Base-by-base conservation (phyloP, 192 early-diverging fungal genomes). In the Podila epigama region DNA sequence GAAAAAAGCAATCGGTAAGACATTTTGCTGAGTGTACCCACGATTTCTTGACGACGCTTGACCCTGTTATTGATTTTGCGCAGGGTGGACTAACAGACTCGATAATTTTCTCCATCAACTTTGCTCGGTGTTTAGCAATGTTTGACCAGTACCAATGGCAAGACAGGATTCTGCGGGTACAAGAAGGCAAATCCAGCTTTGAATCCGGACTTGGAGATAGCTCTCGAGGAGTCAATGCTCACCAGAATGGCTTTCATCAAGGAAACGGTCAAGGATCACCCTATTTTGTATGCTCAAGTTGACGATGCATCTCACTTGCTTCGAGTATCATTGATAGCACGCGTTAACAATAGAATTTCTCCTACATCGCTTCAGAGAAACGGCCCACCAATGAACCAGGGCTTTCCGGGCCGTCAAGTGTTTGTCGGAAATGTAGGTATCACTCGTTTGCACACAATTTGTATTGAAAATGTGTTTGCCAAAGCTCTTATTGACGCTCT, bases 381-480 rank as follows among this genome's bases (percentile, higher is more conserved):
- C 18, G 63, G 28, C 28, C 51, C 61, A 25, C 67, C 58, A 3
- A 55, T 66, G 51, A 63, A 66, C 50, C 59, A 73, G 9, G 68
- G 79, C 29, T 66, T 66, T 37, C 55, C 39, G 51, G 69, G 82
- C 10, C 79, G 79, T 25, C 83, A 84, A 58, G 82, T 94, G 42
- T 93, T 89, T 78, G 89, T 94, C 54, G 92, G 93, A 58, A 94
- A 94, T 85, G 90, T 93, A 81, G 71, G 81, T 25, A 44, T 44
- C 0, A 18, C n/a, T 22, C 2, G 12, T 7, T 3, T 48, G 3
- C 25, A 22, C 0, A n/a, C n/a, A n/a, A n/a, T n/a, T 48, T 48
- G 44, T 9, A 5, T 48, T 11, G 4, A 48, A 48, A 11, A 10
- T 3, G 2, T 50, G 2, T 2, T 33, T 20, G 4, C 9, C 32